Base-by-base conservation (phyloP, 2,329 filamentous ascomycete species). In the Bipolaris victoriae region DNA sequence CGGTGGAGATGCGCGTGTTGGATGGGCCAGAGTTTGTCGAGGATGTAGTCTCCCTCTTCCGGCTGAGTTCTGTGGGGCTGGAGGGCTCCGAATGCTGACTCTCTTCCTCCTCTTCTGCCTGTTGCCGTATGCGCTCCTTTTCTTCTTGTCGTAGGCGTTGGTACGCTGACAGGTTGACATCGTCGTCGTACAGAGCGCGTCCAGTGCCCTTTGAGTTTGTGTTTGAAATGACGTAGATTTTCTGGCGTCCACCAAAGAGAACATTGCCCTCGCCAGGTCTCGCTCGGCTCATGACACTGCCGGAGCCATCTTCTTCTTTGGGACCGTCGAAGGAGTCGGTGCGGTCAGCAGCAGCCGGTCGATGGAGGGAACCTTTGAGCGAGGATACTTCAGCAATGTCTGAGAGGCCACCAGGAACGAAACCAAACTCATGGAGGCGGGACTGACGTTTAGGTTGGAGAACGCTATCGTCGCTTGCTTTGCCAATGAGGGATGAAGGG, bases 381-480 rank as follows among this genome's bases (percentile, higher is more conserved):
- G 94, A 97, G 56, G 91, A 89, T 26, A 94, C 90, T 78, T 99
- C 95, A 20, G 92, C 91, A 67, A 98, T 98, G 73, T 98, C 93
- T 16, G 86, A 82, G 3, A 97, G 82, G 15, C 82, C 82, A 47
- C 79, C 81, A 29, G 82, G 80, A 46, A 78, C 79, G 62, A 88
- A 85, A 9, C 88, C 88, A 69, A 90, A 91, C 57, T 96, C 87
- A 72, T 86, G 83, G 63, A 96, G 78, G 56, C 90, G 86, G 0
- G 93, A 97, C 62, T 90, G 88, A 52, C 92, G 86, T 69, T 91
- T 93, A 3, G 90, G 90, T 62, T 87, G 90, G 18, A 98, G 79
- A 3, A 98, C 93, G 65, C 93, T 97, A 76, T 97, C 94, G 72
- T 98, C 94, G 76, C 90, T 95, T 15, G 94, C 94, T 77, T 98